A percentile compares a stretch with the other conserved stretches of the same genome.
These are phyloP conservation scores for Schizonepeta tenuifolia DNA, from an alignment of 257 asterid genomes.

Conservation along the genomic window DNA sequence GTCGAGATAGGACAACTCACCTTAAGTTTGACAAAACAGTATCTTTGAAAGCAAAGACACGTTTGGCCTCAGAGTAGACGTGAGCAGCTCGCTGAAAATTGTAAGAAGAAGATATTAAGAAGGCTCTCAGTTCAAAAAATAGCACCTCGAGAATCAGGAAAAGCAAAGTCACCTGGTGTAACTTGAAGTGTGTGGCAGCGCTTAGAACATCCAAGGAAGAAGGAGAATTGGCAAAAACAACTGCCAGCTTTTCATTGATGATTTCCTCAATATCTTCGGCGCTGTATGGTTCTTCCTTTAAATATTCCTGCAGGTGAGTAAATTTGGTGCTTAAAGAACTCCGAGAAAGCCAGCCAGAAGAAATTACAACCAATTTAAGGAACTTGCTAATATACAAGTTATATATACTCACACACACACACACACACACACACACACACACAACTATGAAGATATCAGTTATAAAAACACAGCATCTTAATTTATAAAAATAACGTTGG, in stretches of 20 bases:
- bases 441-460: neutral
- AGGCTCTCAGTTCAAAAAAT: neutral
- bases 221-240: constrained; percentile 72
- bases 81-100: constrained; percentile 87
- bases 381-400: neutral
- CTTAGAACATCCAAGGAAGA: constrained; percentile 81
- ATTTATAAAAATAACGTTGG: neutral
- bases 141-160: neutral
- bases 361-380: neutral
- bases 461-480: neutral
- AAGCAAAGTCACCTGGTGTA: constrained; percentile 65
- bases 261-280: constrained; percentile 75
- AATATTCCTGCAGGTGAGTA: constrained; percentile 53
- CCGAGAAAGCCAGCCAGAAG: neutral
- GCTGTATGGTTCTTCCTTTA: constrained; percentile 78
- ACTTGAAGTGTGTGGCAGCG: constrained; percentile 80
- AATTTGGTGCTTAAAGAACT: neutral
- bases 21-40: constrained; percentile 68
- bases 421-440: neutral
- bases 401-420: neutral
- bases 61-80: constrained; percentile 91
- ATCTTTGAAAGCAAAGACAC: constrained; percentile 89
- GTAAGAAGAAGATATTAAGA: neutral
- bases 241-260: constrained; percentile 55
- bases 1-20: constrained; percentile 38